A percentile compares a stretch with the other conserved stretches of the same genome.
Evolutionary conservation across 208 protist species (phyloP).

Genomic region (Trypanosoma mega): DNA sequence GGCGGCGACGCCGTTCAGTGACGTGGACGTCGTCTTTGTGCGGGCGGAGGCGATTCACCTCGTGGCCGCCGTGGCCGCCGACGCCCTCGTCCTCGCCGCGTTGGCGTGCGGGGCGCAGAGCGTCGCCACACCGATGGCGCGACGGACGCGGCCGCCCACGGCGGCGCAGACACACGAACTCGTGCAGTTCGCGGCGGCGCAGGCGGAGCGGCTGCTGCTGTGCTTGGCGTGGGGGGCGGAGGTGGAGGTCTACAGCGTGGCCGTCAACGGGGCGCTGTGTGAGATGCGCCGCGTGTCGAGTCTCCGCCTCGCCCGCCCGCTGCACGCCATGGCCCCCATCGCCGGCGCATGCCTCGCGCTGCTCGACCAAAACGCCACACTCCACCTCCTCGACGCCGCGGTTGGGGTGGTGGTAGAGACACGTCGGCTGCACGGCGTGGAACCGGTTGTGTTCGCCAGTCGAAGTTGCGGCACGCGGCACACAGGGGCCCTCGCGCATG

Average conservation of each 20-base stretch:
- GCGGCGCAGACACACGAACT: constrained; percentile 34
- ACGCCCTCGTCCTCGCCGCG: constrained; percentile 42
- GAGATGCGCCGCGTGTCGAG: constrained; percentile 36
- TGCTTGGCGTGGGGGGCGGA: constrained; percentile 59
- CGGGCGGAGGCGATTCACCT: constrained; percentile 32
- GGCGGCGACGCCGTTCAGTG: constrained; percentile 30
- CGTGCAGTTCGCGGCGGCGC: constrained; percentile 44
- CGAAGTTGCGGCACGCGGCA: constrained; percentile 35
- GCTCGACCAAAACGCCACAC: constrained; percentile 38
- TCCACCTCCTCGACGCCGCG: constrained; percentile 54
- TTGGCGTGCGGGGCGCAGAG: constrained; percentile 39
- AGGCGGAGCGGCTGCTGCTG: constrained; percentile 32
- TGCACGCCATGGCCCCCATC: constrained; percentile 48
- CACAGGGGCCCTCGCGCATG: constrained; percentile 35
- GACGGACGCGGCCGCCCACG: constrained; percentile 32
- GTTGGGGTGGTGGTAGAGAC: constrained; percentile 60
- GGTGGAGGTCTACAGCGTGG: constrained; percentile 54
- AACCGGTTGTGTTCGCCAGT: constrained; percentile 35
- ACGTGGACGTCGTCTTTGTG: constrained; percentile 36
- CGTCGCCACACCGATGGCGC: constrained; percentile 22
- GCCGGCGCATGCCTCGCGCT: constrained; percentile 37
- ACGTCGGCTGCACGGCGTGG: constrained; percentile 27
- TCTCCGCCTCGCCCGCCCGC: constrained; percentile 30
- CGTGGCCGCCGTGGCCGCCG: constrained; percentile 42
- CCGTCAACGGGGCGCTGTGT: constrained; percentile 20